Percentiles rank a stretch among this genome's conserved stretches.
Conservation (phyloP, 352 stramenopile species). For the Paralagenidium karlingii region DNA sequence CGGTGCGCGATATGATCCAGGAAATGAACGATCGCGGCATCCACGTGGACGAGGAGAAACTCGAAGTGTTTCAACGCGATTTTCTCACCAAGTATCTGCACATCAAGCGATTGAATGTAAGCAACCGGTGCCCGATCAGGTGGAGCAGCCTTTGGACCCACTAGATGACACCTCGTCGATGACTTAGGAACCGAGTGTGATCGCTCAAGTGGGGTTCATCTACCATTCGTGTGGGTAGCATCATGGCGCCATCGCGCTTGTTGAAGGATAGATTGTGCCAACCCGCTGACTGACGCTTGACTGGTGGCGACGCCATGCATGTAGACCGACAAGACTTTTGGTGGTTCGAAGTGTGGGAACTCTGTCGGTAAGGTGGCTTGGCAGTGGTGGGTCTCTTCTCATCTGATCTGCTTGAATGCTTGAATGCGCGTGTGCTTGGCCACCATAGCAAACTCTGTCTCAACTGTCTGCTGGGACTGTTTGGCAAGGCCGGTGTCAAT, state of each 20-base stretch:
- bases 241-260: too few relatives aligned
- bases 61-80: conserved; percentile 32
- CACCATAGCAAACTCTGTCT: conserved; percentile 62
- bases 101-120: conserved; percentile 37
- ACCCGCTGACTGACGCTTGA: too few relatives aligned
- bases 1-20: conserved; percentile 30
- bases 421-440: too few relatives aligned
- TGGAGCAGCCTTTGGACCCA: not conserved
- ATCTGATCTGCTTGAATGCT: too few relatives aligned
- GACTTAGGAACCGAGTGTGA: conserved; percentile 58
- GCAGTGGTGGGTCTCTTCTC: too few relatives aligned
- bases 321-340: conserved; percentile 48
- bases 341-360: conserved; percentile 72
- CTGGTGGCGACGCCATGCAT: too few relatives aligned
- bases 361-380: too few relatives aligned
- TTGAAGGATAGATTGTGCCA: too few relatives aligned
- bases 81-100: conserved; percentile 38
- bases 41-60: conserved; percentile 26
- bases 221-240: conserved; percentile 60
- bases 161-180: not conserved
- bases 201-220: conserved; percentile 70
- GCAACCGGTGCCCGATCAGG: too few relatives aligned
- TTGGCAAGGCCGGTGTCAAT: conserved; percentile 50
- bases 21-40: conserved; percentile 26
- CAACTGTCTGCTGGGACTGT: conserved; percentile 47